These are phyloP conservation scores for Phytophthora rubi DNA, from an alignment of 352 stramenopile genomes.

Conservation along the genomic window DNA sequence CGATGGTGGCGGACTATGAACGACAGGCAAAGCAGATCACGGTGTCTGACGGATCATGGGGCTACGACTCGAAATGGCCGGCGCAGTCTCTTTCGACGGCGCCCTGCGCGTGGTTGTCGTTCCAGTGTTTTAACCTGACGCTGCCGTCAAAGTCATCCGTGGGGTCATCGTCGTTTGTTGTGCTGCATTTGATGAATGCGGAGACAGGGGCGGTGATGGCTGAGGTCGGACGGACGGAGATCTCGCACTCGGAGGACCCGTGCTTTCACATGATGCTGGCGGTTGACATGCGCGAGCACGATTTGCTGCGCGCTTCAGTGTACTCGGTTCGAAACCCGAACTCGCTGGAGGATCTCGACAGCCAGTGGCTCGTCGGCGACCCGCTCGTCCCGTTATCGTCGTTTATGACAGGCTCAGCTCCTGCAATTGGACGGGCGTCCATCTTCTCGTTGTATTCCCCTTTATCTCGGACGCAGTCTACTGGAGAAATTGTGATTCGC, in stretches of 20 bases:
- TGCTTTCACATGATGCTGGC: constrained; percentile 82
- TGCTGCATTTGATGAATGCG: constrained; percentile 64
- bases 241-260: constrained; percentile 74
- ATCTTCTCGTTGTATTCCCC: constrained; percentile 73
- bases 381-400: constrained; percentile 56
- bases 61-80: constrained; percentile 18
- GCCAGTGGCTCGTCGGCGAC: constrained; percentile 80
- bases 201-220: constrained; percentile 46
- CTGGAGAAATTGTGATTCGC: constrained; percentile 78
- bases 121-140: constrained; percentile 84
- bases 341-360: constrained; percentile 65
- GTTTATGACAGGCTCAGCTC: constrained; percentile 45
- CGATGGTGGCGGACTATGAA: constrained; percentile 20
- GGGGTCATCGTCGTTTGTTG: constrained; percentile 65
- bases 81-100: constrained; percentile 11
- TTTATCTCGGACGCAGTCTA: constrained; percentile 63
- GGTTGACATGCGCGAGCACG: constrained; percentile 58
- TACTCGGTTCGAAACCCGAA: constrained; percentile 71
- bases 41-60: constrained; percentile 16
- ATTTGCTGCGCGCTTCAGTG: constrained; percentile 67
- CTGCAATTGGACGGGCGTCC: constrained; percentile 37
- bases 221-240: constrained; percentile 79
- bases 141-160: constrained; percentile 60
- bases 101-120: constrained; percentile 76
- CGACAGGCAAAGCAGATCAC: constrained; percentile 17